Evolutionary conservation across 2,329 filamentous ascomycete species (phyloP).

Genomic region (Cytospora mali): DNA sequence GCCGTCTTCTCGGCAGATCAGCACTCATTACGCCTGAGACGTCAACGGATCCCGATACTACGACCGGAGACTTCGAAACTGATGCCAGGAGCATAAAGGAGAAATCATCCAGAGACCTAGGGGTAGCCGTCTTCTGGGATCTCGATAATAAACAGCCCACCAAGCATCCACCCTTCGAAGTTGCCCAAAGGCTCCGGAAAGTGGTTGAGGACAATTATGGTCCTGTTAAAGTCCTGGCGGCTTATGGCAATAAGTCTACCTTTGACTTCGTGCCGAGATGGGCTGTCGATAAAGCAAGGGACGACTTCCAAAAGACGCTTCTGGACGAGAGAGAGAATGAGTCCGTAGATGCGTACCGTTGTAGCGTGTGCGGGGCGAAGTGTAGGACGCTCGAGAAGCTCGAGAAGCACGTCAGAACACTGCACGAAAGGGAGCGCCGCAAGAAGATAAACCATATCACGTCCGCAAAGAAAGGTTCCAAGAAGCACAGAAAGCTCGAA

Average conservation of each 20-base stretch:
- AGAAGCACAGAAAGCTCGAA: background rate
- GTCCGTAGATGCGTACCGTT: background rate
- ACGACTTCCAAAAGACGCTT: background rate
- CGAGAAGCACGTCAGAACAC: background rate
- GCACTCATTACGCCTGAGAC: background rate
- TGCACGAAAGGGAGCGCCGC: background rate
- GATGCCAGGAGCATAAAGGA: background rate
- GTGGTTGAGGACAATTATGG: background rate
- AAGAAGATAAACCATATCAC: background rate
- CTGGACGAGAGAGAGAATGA: background rate
- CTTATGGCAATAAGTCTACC: background rate
- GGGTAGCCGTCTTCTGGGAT: background rate
- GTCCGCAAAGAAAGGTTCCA: background rate
- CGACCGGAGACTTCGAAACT: background rate
- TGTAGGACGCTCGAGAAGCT: background rate
- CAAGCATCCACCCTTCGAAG: background rate
- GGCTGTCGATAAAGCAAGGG: background rate
- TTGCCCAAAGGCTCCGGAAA: background rate
- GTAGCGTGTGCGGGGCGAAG: background rate
- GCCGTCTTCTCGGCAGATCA: background rate
- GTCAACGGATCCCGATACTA: background rate
- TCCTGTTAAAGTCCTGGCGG: background rate
- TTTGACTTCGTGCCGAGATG: background rate
- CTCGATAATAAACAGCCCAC: background rate
- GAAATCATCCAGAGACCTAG: background rate